Evolutionary conservation across 129 eudicot species (phyloP), one percentile per base, ranked within the genome.

Genomic region (Tagetes patula): DNA sequence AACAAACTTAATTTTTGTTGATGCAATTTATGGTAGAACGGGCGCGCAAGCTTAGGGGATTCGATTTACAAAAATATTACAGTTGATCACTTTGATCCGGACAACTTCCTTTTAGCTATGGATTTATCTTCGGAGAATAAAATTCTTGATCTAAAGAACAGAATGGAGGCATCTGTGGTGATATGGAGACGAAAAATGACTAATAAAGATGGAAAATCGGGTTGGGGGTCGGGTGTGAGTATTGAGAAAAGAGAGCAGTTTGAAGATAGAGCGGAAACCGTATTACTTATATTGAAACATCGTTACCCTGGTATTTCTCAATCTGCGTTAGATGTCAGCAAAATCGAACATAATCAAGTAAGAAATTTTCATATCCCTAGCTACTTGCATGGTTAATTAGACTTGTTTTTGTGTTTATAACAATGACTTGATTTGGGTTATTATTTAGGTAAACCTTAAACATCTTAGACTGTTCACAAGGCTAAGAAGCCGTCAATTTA

Each of bases 171-270:
- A 7, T 95, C 99, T 0, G 83, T 88, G 12, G 91, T 88, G 73
- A 95, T 95, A 39, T 95, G 99, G 99, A 90, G 84, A 82, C 75
- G 95, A 68, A 95, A 95, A 78, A 88, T 95, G 99, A 83, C 76
- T 6, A 87, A 87, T 64, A 95, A 95, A 79, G 96, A 95, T 61
- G 86, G 82, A 43, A 95, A 95, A 69, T 90, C 99, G 3, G 80
- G 91, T 5, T 90, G 99, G 99, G 82, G 97, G 80, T 95, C 99
- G 14, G 82, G 78, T 39, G 97, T 95, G 74, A 95, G 96, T 48
- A 0, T 79, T 41, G 99, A 88, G 80, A 91, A 91, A 75, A 83
- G 99, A 80, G 99, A 91, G 79, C 71, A 82, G 6, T 86, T 95
- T 63, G 99, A 95, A 87, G 99, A 95, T 64, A 86, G 99, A 82